These are phyloP conservation scores for Russula dissimulans DNA, from an alignment of 768 basidiomycete genomes.

Conservation along the genomic window DNA sequence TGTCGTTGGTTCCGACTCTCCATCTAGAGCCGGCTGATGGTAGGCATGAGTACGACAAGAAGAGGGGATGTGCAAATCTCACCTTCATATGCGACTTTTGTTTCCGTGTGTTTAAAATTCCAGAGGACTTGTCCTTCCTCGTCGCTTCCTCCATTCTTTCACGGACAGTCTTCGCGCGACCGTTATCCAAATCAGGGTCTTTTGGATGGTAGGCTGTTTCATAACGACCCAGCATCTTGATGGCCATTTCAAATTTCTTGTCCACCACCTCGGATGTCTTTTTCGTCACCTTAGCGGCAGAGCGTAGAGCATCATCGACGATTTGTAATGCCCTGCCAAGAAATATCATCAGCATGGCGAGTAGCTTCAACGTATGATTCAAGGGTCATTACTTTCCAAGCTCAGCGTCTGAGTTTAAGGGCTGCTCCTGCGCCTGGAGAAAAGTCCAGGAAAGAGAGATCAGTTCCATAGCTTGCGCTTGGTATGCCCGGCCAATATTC, in stretches of 20 bases:
- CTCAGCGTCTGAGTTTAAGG: not conserved
- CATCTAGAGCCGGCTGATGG: not conserved
- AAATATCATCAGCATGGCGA: too few species aligned
- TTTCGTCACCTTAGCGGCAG: not conserved
- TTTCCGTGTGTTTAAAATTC: not conserved
- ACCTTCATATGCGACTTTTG: not conserved
- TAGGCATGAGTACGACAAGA: not conserved
- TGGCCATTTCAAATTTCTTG: not conserved
- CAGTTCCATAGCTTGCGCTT: not conserved
- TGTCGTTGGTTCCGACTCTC: not conserved
- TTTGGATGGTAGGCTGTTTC: not conserved
- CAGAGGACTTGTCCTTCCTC: not conserved
- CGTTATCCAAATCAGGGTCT: too few species aligned
- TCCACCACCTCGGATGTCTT: not conserved
- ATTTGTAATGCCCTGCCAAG: not conserved
- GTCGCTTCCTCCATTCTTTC: not conserved
- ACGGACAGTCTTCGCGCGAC: not conserved
- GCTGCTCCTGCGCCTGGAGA: not conserved
- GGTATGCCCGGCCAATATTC: slow-evolving; percentile 2
- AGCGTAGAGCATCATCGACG: not conserved
- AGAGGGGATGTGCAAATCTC: not conserved
- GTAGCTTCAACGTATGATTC: too few species aligned
- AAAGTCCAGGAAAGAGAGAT: not conserved
- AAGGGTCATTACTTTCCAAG: not conserved
- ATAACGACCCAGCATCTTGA: not conserved